Evolutionary conservation across 1,284 basidiomycete species (phyloP), one percentile per base, ranked within the genome.

Genomic region (Malassezia brasiliensis): DNA sequence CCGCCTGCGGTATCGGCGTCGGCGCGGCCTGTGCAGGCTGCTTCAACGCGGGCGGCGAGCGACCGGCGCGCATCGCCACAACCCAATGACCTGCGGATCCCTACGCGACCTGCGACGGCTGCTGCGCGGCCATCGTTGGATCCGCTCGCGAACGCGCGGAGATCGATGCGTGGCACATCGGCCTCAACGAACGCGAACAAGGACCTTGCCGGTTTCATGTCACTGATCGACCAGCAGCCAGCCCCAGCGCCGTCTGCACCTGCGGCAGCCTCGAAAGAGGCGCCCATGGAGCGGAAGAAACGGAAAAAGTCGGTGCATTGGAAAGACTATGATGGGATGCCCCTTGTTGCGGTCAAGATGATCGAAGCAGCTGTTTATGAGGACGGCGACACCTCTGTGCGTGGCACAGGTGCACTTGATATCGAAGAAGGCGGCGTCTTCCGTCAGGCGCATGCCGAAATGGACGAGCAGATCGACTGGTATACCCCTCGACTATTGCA

Each of bases 391-490:
- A 15, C 44, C 14, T 45, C 42, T 20, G 47, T 28, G 8, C 45
- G 30, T 25, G 57, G 59, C 3, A 32, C 52, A 10, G 57, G 38
- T 11, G 56, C 38, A 8, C 50, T 62, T 14, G 56, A 61, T 22
- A 61, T 63, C 12, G 62, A 64, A 40, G 64, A 66, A 40, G 66
- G 66, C 15, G 54, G 58, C n/a, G 63, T 61, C 1, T 58, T 68
- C 40, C 55, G 61, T 14, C 60, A 59, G 15, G 52, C 61, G 17
- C 56, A 62, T n/a, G 57, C 52, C 35, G 62, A 57, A 15, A 68
- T 68, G 66, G 63, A 65, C 37, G 64, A 61, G 35, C 44, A 54
- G 48, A 68, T 61, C 44, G 61, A 63, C 11, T 68, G 64, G 63
- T 61, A 56, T 44, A 48, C 53, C 28, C 61, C 55, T 6, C 37